phyloP scores from a whole-genome alignment of 2,329 filamentous ascomycete genomes.

The Talaromyces sp. region DNA sequence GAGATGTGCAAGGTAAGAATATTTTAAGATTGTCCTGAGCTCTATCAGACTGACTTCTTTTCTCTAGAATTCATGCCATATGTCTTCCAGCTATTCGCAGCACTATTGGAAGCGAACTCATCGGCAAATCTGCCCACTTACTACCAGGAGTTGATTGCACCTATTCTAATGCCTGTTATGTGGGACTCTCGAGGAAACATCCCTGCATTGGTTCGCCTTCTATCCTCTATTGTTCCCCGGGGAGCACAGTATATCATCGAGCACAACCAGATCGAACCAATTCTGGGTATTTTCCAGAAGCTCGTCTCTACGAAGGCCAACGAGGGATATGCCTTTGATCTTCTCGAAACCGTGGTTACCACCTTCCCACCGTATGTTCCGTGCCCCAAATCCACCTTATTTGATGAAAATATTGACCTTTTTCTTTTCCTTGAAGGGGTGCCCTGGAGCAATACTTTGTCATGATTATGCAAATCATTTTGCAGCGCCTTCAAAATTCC shows the following conservation, averaged over 20 bases:
- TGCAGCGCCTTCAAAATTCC: slow-evolving; percentile 70
- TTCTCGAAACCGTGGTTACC: slow-evolving; percentile 78
- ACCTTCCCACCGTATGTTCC: slow-evolving; percentile 69
- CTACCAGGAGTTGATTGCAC: slow-evolving; percentile 76
- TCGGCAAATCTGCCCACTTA: slow-evolving; percentile 75
- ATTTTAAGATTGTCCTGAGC: background rate
- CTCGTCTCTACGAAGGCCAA: slow-evolving; percentile 80
- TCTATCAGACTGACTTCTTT: slow-evolving; percentile 32
- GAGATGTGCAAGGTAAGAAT: slow-evolving; percentile 75
- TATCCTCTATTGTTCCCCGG: slow-evolving; percentile 81
- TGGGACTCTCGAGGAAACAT: slow-evolving; percentile 95
- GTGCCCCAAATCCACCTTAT: background rate
- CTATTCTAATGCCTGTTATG: slow-evolving; percentile 76
- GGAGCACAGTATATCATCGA: slow-evolving; percentile 72
- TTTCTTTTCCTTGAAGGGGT: slow-evolving; percentile 45
- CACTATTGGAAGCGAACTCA: slow-evolving; percentile 84
- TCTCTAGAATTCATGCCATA: slow-evolving; percentile 83
- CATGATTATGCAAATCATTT: slow-evolving; percentile 78
- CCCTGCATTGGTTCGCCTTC: slow-evolving; percentile 81
- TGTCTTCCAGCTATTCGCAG: slow-evolving; percentile 91
- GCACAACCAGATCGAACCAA: slow-evolving; percentile 79
- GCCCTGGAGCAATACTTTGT: slow-evolving; percentile 75
- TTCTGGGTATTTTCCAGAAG: slow-evolving; percentile 95
- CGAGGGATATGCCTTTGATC: slow-evolving; percentile 84
- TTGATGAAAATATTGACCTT: slow-evolving; percentile 2